phyloP scores from a whole-genome alignment of 2,329 filamentous ascomycete genomes.

The Venturia asperata region DNA sequence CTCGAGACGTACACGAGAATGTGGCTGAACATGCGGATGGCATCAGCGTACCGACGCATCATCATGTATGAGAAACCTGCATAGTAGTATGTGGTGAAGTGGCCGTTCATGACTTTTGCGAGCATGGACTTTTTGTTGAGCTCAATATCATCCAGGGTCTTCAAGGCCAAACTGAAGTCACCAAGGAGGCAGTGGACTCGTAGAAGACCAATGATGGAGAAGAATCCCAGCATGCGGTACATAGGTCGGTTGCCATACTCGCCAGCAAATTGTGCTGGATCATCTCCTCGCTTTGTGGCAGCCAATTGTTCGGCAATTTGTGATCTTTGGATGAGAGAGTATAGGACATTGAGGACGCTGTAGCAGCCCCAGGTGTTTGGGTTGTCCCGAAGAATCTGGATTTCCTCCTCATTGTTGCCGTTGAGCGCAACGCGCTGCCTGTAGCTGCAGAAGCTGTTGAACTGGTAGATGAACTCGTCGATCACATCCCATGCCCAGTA shows the following conservation, averaged over 20 bases:
- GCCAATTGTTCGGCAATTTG: conserved; percentile 97
- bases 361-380: conserved; percentile 99
- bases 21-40: conserved; percentile 99
- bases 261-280: conserved; percentile 77
- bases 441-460: conserved; percentile 98
- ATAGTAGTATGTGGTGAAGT: conserved; percentile 99
- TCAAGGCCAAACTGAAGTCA: conserved; percentile 95
- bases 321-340: conserved; percentile 96
- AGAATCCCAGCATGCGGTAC: conserved; percentile 98
- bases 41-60: conserved; percentile 98
- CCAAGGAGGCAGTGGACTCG: conserved; percentile 93
- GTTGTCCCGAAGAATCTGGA: conserved; percentile 85
- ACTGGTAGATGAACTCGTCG: conserved; percentile 99
- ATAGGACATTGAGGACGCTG: conserved; percentile 97
- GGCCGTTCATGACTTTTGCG: conserved; percentile 96
- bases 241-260: conserved; percentile 92
- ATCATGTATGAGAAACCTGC: conserved; percentile 99
- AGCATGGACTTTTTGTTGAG: conserved; percentile 99
- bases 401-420: conserved; percentile 84
- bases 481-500: conserved; percentile 99
- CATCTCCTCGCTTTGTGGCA: conserved; percentile 90
- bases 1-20: conserved; percentile 97
- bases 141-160: conserved; percentile 98
- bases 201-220: conserved; percentile 95
- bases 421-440: conserved; percentile 80